These are phyloP conservation scores for Cladosporium sp. DNA, from an alignment of 2,329 filamentous ascomycete species.

Conservation along the genomic window DNA sequence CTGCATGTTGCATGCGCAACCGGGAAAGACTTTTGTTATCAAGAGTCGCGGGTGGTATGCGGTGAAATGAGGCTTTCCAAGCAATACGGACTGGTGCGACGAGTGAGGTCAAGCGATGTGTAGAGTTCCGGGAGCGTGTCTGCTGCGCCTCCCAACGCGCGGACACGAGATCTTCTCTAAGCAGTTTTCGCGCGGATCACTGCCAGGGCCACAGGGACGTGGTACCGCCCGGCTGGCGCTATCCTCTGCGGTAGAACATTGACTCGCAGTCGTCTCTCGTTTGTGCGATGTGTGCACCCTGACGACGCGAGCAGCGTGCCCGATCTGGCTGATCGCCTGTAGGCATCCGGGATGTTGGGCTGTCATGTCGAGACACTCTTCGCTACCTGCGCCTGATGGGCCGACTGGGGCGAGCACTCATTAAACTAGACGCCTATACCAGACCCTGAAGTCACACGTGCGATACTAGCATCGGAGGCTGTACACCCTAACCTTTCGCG, in stretches of 20 bases:
- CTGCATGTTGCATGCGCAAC: not conserved
- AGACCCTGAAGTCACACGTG: not conserved
- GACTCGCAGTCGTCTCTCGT: slow-evolving; percentile 5
- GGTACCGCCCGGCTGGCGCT: slow-evolving; percentile 15
- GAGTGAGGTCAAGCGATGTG: slow-evolving; percentile 13
- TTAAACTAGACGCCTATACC: not conserved
- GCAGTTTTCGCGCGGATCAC: slow-evolving; percentile 14
- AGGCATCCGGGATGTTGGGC: not conserved
- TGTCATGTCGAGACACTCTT: not conserved
- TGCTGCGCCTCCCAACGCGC: slow-evolving; percentile 19
- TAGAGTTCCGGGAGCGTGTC: not conserved
- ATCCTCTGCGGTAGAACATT: slow-evolving; percentile 15
- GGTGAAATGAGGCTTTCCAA: slow-evolving; percentile 7
- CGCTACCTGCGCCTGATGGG: not conserved
- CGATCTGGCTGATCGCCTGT: slow-evolving; percentile 1
- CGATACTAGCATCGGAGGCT: not conserved
- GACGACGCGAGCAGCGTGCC: not conserved
- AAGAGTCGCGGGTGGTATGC: not conserved
- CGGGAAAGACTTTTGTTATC: not conserved
- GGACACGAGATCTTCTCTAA: slow-evolving; percentile 10
- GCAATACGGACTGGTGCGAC: slow-evolving; percentile 7
- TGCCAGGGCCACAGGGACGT: not conserved
- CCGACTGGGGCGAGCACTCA: not conserved
- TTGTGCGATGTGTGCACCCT: not conserved
- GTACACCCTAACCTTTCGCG: not conserved